phyloP scores from a whole-genome alignment of 2,329 filamentous ascomycete species.

The Daldinia sp. region DNA sequence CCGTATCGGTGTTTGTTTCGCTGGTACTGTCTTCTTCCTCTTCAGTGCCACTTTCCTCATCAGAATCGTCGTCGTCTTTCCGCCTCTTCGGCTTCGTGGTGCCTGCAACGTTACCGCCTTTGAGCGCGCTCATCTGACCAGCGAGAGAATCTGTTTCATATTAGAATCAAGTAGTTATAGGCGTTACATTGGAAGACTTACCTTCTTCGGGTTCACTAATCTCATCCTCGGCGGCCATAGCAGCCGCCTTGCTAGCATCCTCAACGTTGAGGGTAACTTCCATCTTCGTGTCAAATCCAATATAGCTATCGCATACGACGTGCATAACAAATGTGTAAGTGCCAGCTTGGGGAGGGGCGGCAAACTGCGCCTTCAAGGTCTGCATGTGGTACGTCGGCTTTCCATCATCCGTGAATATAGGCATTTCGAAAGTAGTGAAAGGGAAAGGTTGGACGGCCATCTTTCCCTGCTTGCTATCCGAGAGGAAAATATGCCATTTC shows the following conservation, averaged over 20 bases:
- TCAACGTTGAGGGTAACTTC: constrained; percentile 90
- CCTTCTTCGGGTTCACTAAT: constrained; percentile 98
- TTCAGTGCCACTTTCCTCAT: constrained; percentile 81
- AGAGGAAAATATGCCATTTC: constrained; percentile 92
- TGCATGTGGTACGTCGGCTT: constrained; percentile 94
- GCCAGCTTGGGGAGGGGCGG: constrained; percentile 88
- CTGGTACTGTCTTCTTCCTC: constrained; percentile 73
- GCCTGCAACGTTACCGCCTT: constrained; percentile 68
- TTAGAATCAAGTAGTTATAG: constrained; percentile 36
- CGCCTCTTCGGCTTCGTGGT: constrained; percentile 65
- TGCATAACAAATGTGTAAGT: constrained; percentile 96
- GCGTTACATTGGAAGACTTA: constrained; percentile 57
- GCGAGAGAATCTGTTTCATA: constrained; percentile 77
- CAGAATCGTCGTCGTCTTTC: constrained; percentile 66
- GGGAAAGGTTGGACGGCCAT: constrained; percentile 96
- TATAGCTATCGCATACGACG: constrained; percentile 91
- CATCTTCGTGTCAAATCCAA: constrained; percentile 92
- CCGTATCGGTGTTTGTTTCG: constrained; percentile 74
- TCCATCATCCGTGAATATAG: constrained; percentile 79
- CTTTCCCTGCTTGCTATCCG: constrained; percentile 92
- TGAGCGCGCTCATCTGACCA: constrained; percentile 88
- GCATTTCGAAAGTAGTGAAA: constrained; percentile 92
- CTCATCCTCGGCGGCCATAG: constrained; percentile 86
- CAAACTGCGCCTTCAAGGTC: constrained; percentile 96
- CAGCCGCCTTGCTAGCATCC: constrained; percentile 83